phyloP scores from a whole-genome alignment of 2,329 filamentous ascomycete genomes.

The Tolypocladium endophyticum region DNA sequence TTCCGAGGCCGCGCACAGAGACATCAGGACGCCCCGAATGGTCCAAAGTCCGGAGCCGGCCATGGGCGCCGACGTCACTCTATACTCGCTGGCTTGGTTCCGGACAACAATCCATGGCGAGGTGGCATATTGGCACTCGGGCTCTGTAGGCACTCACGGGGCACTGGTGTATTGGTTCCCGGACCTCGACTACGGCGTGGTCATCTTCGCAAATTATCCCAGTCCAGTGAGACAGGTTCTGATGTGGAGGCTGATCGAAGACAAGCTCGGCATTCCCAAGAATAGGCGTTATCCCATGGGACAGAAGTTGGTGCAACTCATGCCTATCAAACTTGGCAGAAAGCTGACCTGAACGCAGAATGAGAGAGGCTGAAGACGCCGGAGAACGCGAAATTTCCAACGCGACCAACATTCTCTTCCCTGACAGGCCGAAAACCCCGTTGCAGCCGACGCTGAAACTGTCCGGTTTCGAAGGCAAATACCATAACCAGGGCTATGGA shows the following conservation, averaged over 20 bases:
- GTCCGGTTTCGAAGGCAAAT: constrained; percentile 27
- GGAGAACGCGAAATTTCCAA: constrained; percentile 13
- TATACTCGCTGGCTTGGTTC: constrained; percentile 21
- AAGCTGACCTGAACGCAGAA: not conserved
- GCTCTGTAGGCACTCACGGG: constrained; percentile 15
- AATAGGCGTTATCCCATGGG: constrained; percentile 10
- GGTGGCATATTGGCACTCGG: constrained; percentile 18
- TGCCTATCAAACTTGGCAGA: not conserved
- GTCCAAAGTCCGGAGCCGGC: constrained; percentile 11
- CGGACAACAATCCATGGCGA: constrained; percentile 14
- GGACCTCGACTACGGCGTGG: constrained; percentile 4
- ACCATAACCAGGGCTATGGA: constrained; percentile 31
- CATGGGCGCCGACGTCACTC: constrained; percentile 6
- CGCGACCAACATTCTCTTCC: constrained; percentile 24
- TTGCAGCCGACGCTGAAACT: constrained; percentile 23
- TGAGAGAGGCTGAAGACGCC: not conserved
- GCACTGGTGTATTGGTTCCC: constrained; percentile 18
- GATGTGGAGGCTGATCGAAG: constrained; percentile 17
- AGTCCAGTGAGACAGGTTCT: constrained; percentile 18
- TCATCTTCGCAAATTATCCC: constrained; percentile 24
- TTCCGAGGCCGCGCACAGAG: constrained; percentile 13
- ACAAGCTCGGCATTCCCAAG: constrained; percentile 13
- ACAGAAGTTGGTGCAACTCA: constrained; percentile 2
- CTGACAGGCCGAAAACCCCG: constrained; percentile 21
- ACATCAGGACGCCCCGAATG: constrained; percentile 18